Conservation (phyloP, 2,329 filamentous ascomycete genomes). For the Xenoacremonium recifei region DNA sequence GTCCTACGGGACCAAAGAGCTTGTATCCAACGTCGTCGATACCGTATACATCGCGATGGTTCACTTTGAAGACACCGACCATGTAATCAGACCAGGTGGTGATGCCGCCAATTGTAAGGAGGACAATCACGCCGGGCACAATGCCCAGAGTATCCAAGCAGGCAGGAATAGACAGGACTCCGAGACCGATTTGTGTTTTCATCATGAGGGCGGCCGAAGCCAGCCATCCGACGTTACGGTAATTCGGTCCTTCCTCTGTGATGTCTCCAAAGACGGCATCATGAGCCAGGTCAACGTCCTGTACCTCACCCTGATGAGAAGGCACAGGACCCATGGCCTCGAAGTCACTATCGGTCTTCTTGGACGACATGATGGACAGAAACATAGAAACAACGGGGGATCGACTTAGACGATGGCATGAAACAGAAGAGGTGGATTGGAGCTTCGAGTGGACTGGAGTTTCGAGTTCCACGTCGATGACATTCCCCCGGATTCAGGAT, state of each 20-base stretch:
- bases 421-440: too few relatives aligned
- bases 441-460: too few relatives aligned
- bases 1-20: conserved; percentile 44
- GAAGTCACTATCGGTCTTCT: too few relatives aligned
- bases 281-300: too few relatives aligned
- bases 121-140: conserved; percentile 45
- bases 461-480: too few relatives aligned
- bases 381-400: too few relatives aligned
- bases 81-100: conserved; percentile 50
- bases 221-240: conserved; percentile 38
- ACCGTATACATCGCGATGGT: conserved; percentile 48
- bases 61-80: conserved; percentile 49
- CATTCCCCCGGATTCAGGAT: too few relatives aligned
- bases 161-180: conserved; percentile 48
- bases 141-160: conserved; percentile 45
- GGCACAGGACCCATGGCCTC: too few relatives aligned
- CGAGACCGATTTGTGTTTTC: conserved; percentile 44
- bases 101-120: conserved; percentile 38
- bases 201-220: conserved; percentile 44
- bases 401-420: too few relatives aligned
- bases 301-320: too few relatives aligned
- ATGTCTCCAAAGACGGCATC: conserved; percentile 26
- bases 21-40: conserved; percentile 50
- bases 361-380: too few relatives aligned
- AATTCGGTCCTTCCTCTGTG: conserved; percentile 25